Evolutionary conservation across 345 rosid species (phyloP).

Genomic region (Eucalyptus decipiens): DNA sequence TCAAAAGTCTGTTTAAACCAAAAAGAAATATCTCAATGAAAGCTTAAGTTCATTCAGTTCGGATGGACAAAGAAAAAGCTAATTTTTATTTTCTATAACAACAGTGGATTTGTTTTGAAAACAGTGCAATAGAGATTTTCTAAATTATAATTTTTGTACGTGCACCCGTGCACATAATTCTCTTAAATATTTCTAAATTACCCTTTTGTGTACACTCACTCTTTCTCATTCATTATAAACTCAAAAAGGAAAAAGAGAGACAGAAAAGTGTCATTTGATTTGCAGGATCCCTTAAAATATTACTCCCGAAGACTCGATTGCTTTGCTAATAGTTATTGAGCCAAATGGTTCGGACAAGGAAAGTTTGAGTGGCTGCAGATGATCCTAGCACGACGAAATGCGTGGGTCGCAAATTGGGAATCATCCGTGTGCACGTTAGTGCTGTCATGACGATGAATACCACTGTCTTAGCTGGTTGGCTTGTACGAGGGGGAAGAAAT

Average conservation of each 20-base stretch:
- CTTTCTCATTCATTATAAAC: background rate
- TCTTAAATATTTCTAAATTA: too few species aligned
- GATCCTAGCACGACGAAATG: slow-evolving; percentile 37
- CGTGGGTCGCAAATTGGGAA: slow-evolving; percentile 36
- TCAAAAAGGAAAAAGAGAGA: background rate
- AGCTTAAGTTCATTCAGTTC: too few species aligned
- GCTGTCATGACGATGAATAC: slow-evolving; percentile 18
- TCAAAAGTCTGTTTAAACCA: too few species aligned
- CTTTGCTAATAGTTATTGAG: slow-evolving; percentile 10
- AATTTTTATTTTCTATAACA: too few species aligned
- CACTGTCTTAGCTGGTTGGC: slow-evolving; percentile 29
- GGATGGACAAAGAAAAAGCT: too few species aligned
- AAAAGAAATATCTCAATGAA: too few species aligned
- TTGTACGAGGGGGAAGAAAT: slow-evolving; percentile 22
- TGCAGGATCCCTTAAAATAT: background rate
- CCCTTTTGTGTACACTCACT: background rate
- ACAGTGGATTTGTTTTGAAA: too few species aligned
- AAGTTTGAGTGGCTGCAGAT: slow-evolving; percentile 21
- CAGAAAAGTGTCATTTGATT: background rate
- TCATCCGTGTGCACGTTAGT: slow-evolving; percentile 24
- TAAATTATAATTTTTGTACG: too few species aligned
- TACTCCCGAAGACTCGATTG: background rate
- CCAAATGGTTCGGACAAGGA: slow-evolving; percentile 6
- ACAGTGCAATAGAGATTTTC: too few species aligned
- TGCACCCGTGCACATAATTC: too few species aligned